Conservation (phyloP, 345 rosid species). For the Citrus medica region DNA sequence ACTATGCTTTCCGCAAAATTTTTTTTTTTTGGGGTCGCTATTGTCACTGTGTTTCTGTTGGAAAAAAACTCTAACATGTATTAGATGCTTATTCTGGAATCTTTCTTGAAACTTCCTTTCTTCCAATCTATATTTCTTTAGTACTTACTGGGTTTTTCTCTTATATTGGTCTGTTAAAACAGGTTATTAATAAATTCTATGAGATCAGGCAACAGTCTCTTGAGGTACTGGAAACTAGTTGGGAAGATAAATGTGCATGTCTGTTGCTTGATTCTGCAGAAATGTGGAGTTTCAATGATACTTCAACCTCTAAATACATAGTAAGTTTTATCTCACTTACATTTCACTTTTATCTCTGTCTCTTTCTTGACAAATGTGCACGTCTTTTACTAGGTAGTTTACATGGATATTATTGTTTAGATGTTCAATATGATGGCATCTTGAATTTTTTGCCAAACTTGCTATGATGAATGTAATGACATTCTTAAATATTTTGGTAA, state of each 20-base stretch:
- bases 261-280: slow-evolving; percentile 69
- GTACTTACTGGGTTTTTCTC: slow-evolving; percentile 1
- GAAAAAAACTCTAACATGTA: neutral
- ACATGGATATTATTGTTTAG: slow-evolving; percentile 5
- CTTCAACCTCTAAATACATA: slow-evolving; percentile 72
- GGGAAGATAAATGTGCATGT: slow-evolving; percentile 66
- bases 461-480: slow-evolving; percentile 5
- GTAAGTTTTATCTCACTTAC: slow-evolving; percentile 47
- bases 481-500: slow-evolving; percentile 5
- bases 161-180: slow-evolving; percentile 8
- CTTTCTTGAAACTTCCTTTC: neutral
- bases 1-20: neutral
- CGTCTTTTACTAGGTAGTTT: neutral
- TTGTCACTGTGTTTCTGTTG: neutral
- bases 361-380: neutral
- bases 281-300: slow-evolving; percentile 78
- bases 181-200: slow-evolving; percentile 78
- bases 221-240: slow-evolving; percentile 40
- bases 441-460: slow-evolving; percentile 5
- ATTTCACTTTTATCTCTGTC: slow-evolving; percentile 2
- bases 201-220: slow-evolving; percentile 57
- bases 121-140: neutral
- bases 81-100: neutral
- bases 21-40: neutral
- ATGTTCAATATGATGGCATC: neutral